phyloP scores from a whole-genome alignment of 805 yeast genomes.

The Nakazawaea anatomiae region DNA sequence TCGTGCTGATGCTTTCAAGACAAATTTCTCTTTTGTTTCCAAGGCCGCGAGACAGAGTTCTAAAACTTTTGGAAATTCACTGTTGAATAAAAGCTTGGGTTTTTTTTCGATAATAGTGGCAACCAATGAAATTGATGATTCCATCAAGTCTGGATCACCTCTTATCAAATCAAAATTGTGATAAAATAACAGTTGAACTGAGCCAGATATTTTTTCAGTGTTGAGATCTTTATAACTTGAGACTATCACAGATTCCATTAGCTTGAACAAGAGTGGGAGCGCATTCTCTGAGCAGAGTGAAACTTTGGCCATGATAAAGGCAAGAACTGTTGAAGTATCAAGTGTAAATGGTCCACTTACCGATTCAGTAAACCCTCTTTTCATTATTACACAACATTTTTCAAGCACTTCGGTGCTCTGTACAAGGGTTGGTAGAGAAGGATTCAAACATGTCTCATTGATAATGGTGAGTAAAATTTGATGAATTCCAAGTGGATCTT shows the following conservation, averaged over 20 bases:
- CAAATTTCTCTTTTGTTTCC: constrained; percentile 45
- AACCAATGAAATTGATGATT: constrained; percentile 45
- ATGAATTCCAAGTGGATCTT: constrained; percentile 43
- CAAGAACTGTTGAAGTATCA: constrained; percentile 30
- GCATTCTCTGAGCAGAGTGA: constrained; percentile 24
- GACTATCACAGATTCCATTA: constrained; percentile 38
- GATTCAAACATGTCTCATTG: constrained; percentile 33
- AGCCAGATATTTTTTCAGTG: constrained; percentile 25
- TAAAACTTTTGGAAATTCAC: constrained; percentile 17
- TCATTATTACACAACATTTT: constrained; percentile 55
- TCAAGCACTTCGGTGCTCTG: constrained; percentile 51
- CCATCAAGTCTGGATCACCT: constrained; percentile 55
- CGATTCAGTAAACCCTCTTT: constrained; percentile 57
- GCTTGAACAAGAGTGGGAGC: constrained; percentile 36
- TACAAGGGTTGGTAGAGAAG: constrained; percentile 21
- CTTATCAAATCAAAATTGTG: constrained; percentile 28
- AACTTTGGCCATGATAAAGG: constrained; percentile 27
- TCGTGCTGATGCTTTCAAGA: constrained; percentile 42
- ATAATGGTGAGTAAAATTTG: constrained; percentile 34
- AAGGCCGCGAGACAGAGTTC: constrained; percentile 34
- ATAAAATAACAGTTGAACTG: constrained; percentile 33
- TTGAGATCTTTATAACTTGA: constrained; percentile 28
- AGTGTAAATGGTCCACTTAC: constrained; percentile 65
- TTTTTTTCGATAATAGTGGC: constrained; percentile 40
- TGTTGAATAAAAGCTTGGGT: constrained; percentile 39